Conservation (phyloP, 2,329 filamentous ascomycete genomes). For the Aspergillus persii region DNA sequence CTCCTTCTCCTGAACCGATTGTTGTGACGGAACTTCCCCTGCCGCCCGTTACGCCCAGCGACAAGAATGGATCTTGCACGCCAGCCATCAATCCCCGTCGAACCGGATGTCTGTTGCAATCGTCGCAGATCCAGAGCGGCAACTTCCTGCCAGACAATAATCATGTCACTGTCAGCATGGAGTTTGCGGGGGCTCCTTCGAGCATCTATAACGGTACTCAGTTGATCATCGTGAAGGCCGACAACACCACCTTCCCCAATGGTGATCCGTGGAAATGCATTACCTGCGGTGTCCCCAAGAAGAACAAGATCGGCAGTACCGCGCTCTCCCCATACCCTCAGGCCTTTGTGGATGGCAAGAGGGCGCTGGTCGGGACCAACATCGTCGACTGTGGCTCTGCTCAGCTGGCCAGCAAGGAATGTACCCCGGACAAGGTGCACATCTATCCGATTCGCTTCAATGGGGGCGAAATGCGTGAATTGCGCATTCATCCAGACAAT, state of each 20-base stretch:
- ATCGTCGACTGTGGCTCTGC: conserved; percentile 39
- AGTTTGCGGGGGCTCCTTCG: conserved; percentile 44
- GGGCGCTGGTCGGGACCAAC: conserved; percentile 28
- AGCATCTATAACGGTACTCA: conserved; percentile 46
- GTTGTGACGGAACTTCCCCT: conserved; percentile 36
- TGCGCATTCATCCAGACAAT: conserved; percentile 48
- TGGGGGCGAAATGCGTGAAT: conserved; percentile 40
- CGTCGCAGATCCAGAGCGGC: conserved; percentile 25
- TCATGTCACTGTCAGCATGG: conserved; percentile 41
- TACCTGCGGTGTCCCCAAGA: conserved; percentile 42
- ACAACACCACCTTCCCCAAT: conserved; percentile 42
- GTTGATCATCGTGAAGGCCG: conserved; percentile 44
- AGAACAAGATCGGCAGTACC: conserved; percentile 27
- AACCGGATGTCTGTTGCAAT: conserved; percentile 39
- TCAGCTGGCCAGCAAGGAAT: conserved; percentile 35
- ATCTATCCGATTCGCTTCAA: conserved; percentile 47
- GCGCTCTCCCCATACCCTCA: conserved; percentile 43
- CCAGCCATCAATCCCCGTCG: conserved; percentile 31
- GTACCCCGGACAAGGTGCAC: conserved; percentile 35
- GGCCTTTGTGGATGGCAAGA: conserved; percentile 40
- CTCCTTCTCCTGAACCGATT: conserved; percentile 32
- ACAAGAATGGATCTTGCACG: conserved; percentile 32
- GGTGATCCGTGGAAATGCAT: conserved; percentile 51
- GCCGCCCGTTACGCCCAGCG: conserved; percentile 34
- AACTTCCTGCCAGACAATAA: conserved; percentile 46